A percentile compares a stretch with the other conserved stretches of the same genome.
These are phyloP conservation scores for Mortierella alpina DNA, from an alignment of 192 early-diverging fungal genomes.

Conservation along the genomic window DNA sequence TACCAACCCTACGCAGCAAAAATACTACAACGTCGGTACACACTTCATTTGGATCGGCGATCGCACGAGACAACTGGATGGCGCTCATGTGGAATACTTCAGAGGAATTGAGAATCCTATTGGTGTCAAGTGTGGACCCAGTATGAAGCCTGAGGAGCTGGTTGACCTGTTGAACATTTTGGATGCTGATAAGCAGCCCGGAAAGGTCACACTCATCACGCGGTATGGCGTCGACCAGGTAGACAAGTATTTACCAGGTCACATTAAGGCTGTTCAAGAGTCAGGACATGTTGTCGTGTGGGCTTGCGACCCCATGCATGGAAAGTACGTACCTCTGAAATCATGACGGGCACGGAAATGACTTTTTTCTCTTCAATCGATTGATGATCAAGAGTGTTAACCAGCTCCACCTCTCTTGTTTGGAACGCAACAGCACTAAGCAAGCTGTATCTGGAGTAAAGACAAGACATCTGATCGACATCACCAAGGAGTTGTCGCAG, in stretches of 20 bases:
- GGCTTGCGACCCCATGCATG: conserved; percentile 99
- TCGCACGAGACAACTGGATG: conserved; percentile 94
- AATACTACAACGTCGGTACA: conserved; percentile 92
- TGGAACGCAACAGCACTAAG: conserved; percentile 69
- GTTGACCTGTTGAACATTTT: conserved; percentile 86
- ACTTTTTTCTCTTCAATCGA: not conserved
- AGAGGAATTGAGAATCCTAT: conserved; percentile 97
- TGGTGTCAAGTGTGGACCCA: conserved; percentile 96
- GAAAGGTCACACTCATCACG: conserved; percentile 96
- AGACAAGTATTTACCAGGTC: conserved; percentile 81
- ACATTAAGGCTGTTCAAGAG: conserved; percentile 89
- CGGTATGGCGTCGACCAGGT: conserved; percentile 94
- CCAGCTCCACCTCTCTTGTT: not conserved
- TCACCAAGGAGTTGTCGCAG: conserved; percentile 86
- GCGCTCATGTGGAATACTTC: conserved; percentile 98
- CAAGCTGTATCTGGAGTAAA: conserved; percentile 84
- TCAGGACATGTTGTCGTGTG: conserved; percentile 93
- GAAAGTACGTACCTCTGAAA: conserved; percentile 70
- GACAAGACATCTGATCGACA: conserved; percentile 91
- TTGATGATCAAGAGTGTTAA: not conserved
- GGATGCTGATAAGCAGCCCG: conserved; percentile 85
- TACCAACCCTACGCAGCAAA: conserved; percentile 54
- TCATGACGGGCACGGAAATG: not conserved
- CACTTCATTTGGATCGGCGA: conserved; percentile 99
- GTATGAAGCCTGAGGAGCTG: conserved; percentile 89